Conservation (phyloP, 257 asterid genomes). For the Solanum habrochaites region DNA sequence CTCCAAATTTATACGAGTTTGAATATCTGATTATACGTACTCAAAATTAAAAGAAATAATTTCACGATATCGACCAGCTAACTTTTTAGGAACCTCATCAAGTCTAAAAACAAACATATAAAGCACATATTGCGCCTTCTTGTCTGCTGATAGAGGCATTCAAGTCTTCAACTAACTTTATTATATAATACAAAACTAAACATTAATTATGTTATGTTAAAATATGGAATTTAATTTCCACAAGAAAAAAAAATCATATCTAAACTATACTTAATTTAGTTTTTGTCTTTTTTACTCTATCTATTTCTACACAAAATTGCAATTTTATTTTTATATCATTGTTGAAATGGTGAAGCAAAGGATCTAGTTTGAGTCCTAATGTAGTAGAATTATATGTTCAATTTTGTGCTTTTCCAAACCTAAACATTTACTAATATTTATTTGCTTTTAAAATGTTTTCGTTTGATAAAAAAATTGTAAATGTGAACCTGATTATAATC, state of each 20-base stretch:
- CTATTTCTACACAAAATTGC: neutral
- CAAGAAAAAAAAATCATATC: neutral
- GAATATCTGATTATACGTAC: too few relatives aligned
- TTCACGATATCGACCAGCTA: neutral
- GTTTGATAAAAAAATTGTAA: neutral
- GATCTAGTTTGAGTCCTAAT: neutral
- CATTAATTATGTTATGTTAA: neutral
- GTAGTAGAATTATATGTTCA: neutral
- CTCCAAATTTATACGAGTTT: too few relatives aligned
- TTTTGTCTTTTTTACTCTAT: neutral
- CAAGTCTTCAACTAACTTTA: neutral
- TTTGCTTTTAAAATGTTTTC: neutral
- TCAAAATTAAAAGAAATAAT: too few relatives aligned
- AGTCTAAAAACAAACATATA: neutral
- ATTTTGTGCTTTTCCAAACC: neutral
- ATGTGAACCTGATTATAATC: neutral
- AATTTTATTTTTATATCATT: neutral
- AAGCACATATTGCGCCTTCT: neutral
- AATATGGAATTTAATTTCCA: neutral
- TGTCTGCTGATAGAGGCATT: neutral
- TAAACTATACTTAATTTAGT: neutral
- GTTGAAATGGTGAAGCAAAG: conserved; percentile 2
- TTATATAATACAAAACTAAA: neutral
- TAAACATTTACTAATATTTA: neutral
- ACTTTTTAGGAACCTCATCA: neutral